Evolutionary conservation across 192 early-diverging fungal species (phyloP).

Genomic region (Coemansia sp.): DNA sequence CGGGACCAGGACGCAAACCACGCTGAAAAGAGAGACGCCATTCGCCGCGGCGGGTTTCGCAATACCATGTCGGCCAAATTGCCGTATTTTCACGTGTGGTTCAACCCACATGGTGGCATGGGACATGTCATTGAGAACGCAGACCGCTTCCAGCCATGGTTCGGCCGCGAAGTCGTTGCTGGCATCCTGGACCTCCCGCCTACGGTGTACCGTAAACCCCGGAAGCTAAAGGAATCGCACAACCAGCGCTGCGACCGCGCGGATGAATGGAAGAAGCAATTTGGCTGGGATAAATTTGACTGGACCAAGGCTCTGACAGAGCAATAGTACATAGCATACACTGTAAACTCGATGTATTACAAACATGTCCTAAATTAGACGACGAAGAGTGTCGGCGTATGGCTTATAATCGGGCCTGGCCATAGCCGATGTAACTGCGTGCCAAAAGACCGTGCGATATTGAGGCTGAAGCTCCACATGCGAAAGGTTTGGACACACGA

Average conservation of each 20-base stretch:
- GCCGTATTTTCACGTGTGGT: conserved; percentile 99
- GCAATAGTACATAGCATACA: background rate
- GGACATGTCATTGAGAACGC: conserved; percentile 96
- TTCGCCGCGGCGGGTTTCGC: conserved; percentile 67
- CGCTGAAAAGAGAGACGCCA: conserved; percentile 6
- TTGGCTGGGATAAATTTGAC: conserved; percentile 77
- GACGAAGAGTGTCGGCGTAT: background rate
- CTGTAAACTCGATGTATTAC: background rate
- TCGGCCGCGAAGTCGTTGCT: conserved; percentile 85
- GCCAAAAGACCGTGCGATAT: too few relatives aligned
- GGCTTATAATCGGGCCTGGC: background rate
- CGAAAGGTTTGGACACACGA: background rate
- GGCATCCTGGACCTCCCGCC: conserved; percentile 82
- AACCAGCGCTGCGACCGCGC: conserved; percentile 52
- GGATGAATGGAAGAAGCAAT: conserved; percentile 56
- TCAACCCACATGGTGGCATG: conserved; percentile 80
- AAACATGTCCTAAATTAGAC: background rate
- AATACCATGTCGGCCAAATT: conserved; percentile 70
- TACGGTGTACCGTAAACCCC: conserved; percentile 70
- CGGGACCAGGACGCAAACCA: conserved; percentile 38
- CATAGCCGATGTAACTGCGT: too few relatives aligned
- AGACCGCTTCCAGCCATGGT: conserved; percentile 78
- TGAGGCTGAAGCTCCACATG: background rate
- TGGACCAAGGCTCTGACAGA: conserved; percentile 67
- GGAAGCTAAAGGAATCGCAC: conserved; percentile 52